These are phyloP conservation scores for Cajanus cajan DNA, from an alignment of 306 rosid genomes.

Conservation along the genomic window DNA sequence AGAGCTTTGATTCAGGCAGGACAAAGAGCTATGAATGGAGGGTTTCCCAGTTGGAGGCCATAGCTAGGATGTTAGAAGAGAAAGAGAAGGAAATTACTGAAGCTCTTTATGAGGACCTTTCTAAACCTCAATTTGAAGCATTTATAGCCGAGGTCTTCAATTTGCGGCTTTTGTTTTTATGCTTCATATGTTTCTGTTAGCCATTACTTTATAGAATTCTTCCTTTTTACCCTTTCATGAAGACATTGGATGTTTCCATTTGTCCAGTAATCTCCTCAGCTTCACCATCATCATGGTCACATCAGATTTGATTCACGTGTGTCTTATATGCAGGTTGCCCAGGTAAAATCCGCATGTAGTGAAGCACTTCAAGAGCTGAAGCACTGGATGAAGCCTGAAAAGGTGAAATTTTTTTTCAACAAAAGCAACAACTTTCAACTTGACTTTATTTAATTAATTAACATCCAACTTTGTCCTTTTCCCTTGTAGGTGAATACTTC, in stretches of 20 bases:
- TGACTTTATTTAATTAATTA: background rate
- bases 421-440: constrained; percentile 12
- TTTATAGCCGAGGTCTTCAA: constrained; percentile 67
- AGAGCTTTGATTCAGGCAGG: constrained; percentile 56
- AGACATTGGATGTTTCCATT: background rate
- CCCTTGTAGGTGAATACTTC: constrained; percentile 68
- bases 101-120: constrained; percentile 69
- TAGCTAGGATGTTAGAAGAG: constrained; percentile 67
- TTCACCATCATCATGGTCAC: background rate
- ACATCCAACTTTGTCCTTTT: background rate
- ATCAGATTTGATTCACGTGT: background rate
- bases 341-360: constrained; percentile 53
- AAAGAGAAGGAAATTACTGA: constrained; percentile 57
- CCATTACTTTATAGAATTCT: background rate
- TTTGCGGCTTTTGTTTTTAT: background rate
- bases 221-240: background rate
- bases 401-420: constrained; percentile 47
- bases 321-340: constrained; percentile 52
- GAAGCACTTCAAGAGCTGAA: constrained; percentile 63
- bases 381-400: constrained; percentile 73
- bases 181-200: background rate
- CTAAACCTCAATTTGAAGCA: constrained; percentile 66
- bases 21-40: constrained; percentile 82
- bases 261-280: background rate
- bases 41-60: constrained; percentile 59